Percentiles rank a stretch among this genome's conserved stretches.
Evolutionary conservation across 2,329 filamentous ascomycete species (phyloP).

Genomic region (Zymoseptoria brevis): DNA sequence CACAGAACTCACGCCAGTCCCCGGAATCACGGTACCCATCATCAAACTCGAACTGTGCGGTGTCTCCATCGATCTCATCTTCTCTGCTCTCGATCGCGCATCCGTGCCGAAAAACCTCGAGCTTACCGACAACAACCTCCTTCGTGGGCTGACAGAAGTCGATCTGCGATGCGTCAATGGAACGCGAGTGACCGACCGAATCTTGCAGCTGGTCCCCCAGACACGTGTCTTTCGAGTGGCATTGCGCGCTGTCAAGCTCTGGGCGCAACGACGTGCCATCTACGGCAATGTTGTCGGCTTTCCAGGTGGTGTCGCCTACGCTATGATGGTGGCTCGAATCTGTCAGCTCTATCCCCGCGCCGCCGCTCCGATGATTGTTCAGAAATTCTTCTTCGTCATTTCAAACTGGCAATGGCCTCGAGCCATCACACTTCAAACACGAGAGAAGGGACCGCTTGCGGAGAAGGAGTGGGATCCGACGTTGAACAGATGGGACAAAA

Average conservation of each 20-base stretch:
- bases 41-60: conserved; percentile 90
- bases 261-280: conserved; percentile 85
- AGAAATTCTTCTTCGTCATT: conserved; percentile 92
- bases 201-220: conserved; percentile 80
- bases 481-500: conserved; percentile 71
- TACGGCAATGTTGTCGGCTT: conserved; percentile 97
- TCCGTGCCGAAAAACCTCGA: conserved; percentile 52
- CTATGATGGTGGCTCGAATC: conserved; percentile 90
- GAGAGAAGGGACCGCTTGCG: conserved; percentile 72
- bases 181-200: conserved; percentile 88
- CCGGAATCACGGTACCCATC: conserved; percentile 88
- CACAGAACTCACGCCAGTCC: conserved; percentile 74
- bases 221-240: conserved; percentile 83
- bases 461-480: conserved; percentile 92
- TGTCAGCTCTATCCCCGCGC: conserved; percentile 95
- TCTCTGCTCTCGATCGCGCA: conserved; percentile 36
- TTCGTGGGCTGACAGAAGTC: conserved; percentile 78
- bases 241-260: conserved; percentile 86
- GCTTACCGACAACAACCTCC: conserved; percentile 72
- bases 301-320: conserved; percentile 94
- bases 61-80: conserved; percentile 90
- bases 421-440: conserved; percentile 81
- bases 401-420: conserved; percentile 87
- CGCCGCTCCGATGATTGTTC: conserved; percentile 76
- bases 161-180: conserved; percentile 89